Percentiles rank a stretch among this genome's conserved stretches.
phyloP scores from a whole-genome alignment of 495 filamentous ascomycete species.

The Endocarpon pusillum region DNA sequence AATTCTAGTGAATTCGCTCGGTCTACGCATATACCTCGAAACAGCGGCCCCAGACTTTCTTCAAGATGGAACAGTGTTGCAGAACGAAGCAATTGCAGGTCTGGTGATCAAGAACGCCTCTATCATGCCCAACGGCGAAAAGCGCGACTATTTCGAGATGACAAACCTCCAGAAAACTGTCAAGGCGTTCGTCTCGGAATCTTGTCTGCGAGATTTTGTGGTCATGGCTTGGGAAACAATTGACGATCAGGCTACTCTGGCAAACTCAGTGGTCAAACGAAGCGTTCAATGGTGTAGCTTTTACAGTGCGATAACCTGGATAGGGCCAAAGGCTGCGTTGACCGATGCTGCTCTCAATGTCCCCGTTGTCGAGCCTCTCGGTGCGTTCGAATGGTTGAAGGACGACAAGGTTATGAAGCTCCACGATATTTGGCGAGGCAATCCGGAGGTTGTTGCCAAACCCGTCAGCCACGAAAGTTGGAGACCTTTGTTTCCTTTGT shows the following conservation, averaged over 20 bases:
- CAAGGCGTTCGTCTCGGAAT: constrained; percentile 37
- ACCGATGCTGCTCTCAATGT: constrained; percentile 20
- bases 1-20: constrained; percentile 19
- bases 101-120: constrained; percentile 33
- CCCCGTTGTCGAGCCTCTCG: constrained; percentile 26
- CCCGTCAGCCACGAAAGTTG: constrained; percentile 12
- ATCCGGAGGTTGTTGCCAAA: constrained; percentile 16
- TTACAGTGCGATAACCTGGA: constrained; percentile 36
- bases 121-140: constrained; percentile 27
- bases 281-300: constrained; percentile 38
- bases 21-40: constrained; percentile 32
- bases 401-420: constrained; percentile 30
- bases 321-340: constrained; percentile 27
- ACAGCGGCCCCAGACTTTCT: constrained; percentile 30
- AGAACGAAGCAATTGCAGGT: constrained; percentile 21
- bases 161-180: constrained; percentile 23
- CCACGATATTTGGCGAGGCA: constrained; percentile 34
- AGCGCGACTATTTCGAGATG: constrained; percentile 34
- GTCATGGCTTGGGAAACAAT: constrained; percentile 38
- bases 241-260: constrained; percentile 25
- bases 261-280: constrained; percentile 35
- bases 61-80: constrained; percentile 20
- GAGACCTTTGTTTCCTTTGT: constrained; percentile 12
- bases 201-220: constrained; percentile 29
- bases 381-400: constrained; percentile 41